phyloP scores from a whole-genome alignment of 805 yeast species.

The Zygoascus flipseniorum region DNA sequence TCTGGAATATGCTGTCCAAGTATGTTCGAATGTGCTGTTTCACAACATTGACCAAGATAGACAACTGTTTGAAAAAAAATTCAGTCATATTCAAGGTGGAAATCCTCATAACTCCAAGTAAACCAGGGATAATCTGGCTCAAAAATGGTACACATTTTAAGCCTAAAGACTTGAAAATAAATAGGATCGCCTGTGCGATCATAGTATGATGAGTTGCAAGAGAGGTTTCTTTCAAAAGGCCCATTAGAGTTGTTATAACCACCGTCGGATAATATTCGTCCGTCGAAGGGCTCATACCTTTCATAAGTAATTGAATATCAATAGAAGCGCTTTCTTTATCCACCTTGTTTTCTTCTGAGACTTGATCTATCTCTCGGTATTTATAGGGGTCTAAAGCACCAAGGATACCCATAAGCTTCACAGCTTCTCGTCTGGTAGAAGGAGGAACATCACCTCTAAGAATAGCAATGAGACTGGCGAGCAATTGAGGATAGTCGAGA shows the following conservation, averaged over 20 bases:
- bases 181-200: constrained; percentile 89
- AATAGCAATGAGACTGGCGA: constrained; percentile 74
- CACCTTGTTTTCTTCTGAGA: constrained; percentile 34
- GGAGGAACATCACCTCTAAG: constrained; percentile 73
- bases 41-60: constrained; percentile 70
- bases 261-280: constrained; percentile 96
- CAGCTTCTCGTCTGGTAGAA: constrained; percentile 75
- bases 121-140: constrained; percentile 81
- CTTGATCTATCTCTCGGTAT: constrained; percentile 82
- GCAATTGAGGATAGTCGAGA: constrained; percentile 80
- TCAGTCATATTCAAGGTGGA: constrained; percentile 67
- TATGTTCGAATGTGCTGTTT: constrained; percentile 85
- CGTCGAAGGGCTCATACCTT: constrained; percentile 81
- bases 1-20: constrained; percentile 62
- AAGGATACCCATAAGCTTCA: constrained; percentile 77
- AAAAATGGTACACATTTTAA: constrained; percentile 83
- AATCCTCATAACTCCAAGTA: constrained; percentile 72
- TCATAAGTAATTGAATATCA: constrained; percentile 83
- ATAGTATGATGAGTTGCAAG: constrained; percentile 80
- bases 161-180: constrained; percentile 83
- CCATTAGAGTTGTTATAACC: constrained; percentile 77
- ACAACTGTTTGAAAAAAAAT: constrained; percentile 77
- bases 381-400: constrained; percentile 98
- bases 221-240: constrained; percentile 76
- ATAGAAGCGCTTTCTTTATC: constrained; percentile 86